Evolutionary conservation across 768 basidiomycete species (phyloP), one percentile per base, ranked within the genome.

Genomic region (Termitomyces sp.): DNA sequence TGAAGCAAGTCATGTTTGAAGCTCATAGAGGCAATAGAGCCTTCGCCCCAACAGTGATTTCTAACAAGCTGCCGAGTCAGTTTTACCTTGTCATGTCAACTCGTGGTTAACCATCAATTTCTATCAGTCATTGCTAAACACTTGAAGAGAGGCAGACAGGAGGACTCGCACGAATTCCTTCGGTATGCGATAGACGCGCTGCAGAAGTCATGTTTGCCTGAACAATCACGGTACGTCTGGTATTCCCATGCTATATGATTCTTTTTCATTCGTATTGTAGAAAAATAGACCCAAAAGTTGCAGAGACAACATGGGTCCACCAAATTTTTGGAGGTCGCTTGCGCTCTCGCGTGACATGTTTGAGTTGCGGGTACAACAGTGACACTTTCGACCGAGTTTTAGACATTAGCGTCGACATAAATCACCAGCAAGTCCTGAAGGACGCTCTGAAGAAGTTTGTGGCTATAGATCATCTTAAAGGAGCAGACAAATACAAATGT

Each of bases 141-240:
- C 65, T 86, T 98, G 84, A 84, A 87, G 42, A 82, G 75, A 71
- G 94, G 92, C n/a, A 77, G 93, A 63, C 97, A 99, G 70, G 97
- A 99, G 68, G 97, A 99, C 69, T 87, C 97, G 9, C 97, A 99
- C 68, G 97, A 99, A 71, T 98, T 98, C 67, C 84, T 99, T 49
- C 87, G 97, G 32, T 97, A 95, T 71, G 86, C 88, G 20, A 86
- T 98, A 31, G 97, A 99, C 65, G 89, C 87, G 27, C 72, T 98
- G 53, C 97, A 98, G 71, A 90, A 86, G 65, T 82, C 89, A 7
- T 91, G 88, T 68, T 75, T 95, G 56, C 81, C 82, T 47, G 90
- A 87, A 18, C 71, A 82, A 54, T 77, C 87, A 61, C 79, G 84
- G 92, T 93, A 64, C 60, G 90, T 75, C 44, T 51, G 29, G 42